These are phyloP conservation scores for Ceratobasidium sp. DNA, from an alignment of 1,284 basidiomycete species.

Conservation along the genomic window DNA sequence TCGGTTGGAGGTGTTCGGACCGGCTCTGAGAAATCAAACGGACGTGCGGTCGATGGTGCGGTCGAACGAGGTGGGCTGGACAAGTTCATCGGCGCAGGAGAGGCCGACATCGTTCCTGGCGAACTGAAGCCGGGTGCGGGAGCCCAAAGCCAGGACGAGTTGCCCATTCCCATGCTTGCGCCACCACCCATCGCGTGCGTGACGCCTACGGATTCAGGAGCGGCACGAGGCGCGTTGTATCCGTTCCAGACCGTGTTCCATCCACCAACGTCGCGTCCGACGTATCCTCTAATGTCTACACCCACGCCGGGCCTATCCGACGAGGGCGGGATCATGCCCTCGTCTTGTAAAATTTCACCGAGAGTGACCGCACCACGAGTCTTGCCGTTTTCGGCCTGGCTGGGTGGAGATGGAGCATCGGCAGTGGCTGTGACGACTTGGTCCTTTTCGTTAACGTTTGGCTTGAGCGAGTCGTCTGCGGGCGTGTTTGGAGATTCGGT, in stretches of 20 bases:
- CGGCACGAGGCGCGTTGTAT: background rate
- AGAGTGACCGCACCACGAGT: background rate
- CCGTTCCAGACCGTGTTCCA: constrained; percentile 28
- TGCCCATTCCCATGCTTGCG: background rate
- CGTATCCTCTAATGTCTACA: constrained; percentile 20
- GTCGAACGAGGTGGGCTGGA: constrained; percentile 22
- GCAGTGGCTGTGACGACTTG: background rate
- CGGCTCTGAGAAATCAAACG: constrained; percentile 37
- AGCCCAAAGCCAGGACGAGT: constrained; percentile 29
- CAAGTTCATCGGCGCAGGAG: background rate
- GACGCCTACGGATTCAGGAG: constrained; percentile 18
- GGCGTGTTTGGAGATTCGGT: constrained; percentile 28
- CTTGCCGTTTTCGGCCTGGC: background rate
- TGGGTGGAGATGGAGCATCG: background rate
- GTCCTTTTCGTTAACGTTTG: background rate
- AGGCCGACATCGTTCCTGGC: background rate
- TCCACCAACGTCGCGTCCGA: constrained; percentile 29
- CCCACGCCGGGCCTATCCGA: constrained; percentile 26
- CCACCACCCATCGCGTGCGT: background rate
- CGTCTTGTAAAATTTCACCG: constrained; percentile 15
- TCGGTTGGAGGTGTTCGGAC: background rate
- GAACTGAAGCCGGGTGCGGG: background rate
- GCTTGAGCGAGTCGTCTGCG: background rate
- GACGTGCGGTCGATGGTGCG: constrained; percentile 25
- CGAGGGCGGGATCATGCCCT: constrained; percentile 28